Evolutionary conservation across 495 filamentous ascomycete species (phyloP).

Genomic region (Podospora conica): DNA sequence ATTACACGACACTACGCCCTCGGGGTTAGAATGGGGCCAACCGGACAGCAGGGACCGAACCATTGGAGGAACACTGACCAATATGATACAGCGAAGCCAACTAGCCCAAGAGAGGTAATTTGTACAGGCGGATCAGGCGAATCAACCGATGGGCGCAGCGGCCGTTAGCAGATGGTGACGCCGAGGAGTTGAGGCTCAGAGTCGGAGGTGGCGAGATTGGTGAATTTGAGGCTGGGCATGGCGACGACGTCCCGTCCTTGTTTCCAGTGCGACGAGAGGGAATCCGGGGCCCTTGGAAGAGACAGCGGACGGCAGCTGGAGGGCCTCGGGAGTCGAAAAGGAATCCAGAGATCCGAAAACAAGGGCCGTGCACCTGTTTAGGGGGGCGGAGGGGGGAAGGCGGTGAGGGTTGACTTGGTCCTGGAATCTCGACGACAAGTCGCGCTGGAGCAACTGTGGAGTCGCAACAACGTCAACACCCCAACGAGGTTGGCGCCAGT

Average conservation of each 20-base stretch:
- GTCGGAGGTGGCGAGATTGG: slow-evolving; percentile 16
- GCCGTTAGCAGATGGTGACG: slow-evolving; percentile 15
- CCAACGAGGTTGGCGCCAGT: slow-evolving; percentile 15
- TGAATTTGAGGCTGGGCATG: slow-evolving; percentile 25
- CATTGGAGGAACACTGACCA: slow-evolving; percentile 44
- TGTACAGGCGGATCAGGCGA: slow-evolving; percentile 26
- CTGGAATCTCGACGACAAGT: not conserved
- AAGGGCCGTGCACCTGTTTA: slow-evolving; percentile 19
- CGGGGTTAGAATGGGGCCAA: slow-evolving; percentile 27
- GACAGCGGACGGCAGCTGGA: slow-evolving; percentile 7
- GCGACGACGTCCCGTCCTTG: slow-evolving; percentile 15
- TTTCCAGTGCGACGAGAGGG: slow-evolving; percentile 9
- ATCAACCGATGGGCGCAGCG: slow-evolving; percentile 18
- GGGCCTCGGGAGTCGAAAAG: slow-evolving; percentile 12
- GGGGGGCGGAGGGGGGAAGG: slow-evolving; percentile 13
- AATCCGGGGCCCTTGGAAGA: not conserved
- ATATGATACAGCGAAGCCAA: slow-evolving; percentile 43
- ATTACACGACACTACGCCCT: slow-evolving; percentile 33
- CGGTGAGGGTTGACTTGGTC: not conserved
- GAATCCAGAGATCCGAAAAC: slow-evolving; percentile 12
- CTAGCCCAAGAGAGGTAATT: slow-evolving; percentile 22
- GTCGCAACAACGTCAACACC: slow-evolving; percentile 18
- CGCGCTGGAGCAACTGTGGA: slow-evolving; percentile 10
- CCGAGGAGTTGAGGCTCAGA: slow-evolving; percentile 27
- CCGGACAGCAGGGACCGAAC: slow-evolving; percentile 10